Percentiles rank a stretch among this genome's conserved stretches.
Evolutionary conservation across 1,284 basidiomycete genomes (phyloP).

Genomic region (Paramarasmius palmivorus): DNA sequence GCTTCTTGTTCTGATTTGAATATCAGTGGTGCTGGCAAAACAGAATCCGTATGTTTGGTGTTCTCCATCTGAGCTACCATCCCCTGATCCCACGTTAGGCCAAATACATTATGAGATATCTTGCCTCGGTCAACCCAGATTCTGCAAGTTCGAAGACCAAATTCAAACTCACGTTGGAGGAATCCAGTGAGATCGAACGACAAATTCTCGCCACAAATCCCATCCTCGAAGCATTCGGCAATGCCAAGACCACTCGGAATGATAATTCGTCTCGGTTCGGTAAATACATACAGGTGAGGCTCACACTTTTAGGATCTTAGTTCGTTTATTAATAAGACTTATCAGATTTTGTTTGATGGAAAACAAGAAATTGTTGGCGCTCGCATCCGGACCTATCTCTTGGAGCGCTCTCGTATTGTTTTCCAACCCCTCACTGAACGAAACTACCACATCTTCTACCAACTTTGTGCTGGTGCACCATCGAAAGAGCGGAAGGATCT

Average conservation of each 20-base stretch:
- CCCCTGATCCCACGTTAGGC: constrained; percentile 50
- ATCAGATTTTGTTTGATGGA: constrained; percentile 92
- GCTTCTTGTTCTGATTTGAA: constrained; percentile 15
- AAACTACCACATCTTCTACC: constrained; percentile 99
- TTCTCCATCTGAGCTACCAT: constrained; percentile 1
- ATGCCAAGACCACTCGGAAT: constrained; percentile 98
- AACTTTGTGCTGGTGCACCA: constrained; percentile 96
- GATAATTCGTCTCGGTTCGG: constrained; percentile 99
- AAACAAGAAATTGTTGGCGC: constrained; percentile 97
- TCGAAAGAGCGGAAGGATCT: constrained; percentile 95
- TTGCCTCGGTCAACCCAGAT: constrained; percentile 94
- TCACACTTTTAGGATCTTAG: neutral
- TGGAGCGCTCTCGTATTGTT: constrained; percentile 96
- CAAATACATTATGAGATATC: constrained; percentile 99
- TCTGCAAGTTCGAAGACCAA: constrained; percentile 55
- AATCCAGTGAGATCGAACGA: constrained; percentile 92
- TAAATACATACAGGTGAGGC: constrained; percentile 94
- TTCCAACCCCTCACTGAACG: constrained; percentile 97
- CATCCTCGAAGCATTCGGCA: constrained; percentile 98
- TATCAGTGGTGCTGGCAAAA: constrained; percentile 95
- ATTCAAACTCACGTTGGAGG: constrained; percentile 73
- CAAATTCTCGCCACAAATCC: constrained; percentile 99
- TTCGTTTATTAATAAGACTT: neutral
- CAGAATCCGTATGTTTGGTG: constrained; percentile 77
- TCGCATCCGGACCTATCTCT: constrained; percentile 94